These are phyloP conservation scores for Entomortierella chlamydospora DNA, from an alignment of 192 early-diverging fungal species.

Conservation along the genomic window DNA sequence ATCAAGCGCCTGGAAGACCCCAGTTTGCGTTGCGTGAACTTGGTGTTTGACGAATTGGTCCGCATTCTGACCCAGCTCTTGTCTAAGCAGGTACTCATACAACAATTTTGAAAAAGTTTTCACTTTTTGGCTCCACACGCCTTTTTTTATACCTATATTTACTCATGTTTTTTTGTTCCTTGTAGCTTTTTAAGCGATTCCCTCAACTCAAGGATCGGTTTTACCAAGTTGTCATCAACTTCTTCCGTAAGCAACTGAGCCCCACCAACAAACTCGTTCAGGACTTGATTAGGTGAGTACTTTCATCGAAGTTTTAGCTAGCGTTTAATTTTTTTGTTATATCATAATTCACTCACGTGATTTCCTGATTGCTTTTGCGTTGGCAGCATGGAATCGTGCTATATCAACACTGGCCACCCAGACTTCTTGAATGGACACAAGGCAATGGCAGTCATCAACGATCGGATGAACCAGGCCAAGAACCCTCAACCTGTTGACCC, in stretches of 20 bases:
- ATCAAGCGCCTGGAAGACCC: slow-evolving; percentile 99
- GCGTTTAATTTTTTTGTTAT: too few species aligned
- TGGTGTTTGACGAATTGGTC: slow-evolving; percentile 98
- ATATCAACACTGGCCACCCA: slow-evolving; percentile 99
- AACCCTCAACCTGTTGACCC: slow-evolving; percentile 53
- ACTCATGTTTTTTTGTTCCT: background rate
- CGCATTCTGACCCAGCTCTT: slow-evolving; percentile 94
- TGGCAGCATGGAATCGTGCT: slow-evolving; percentile 88
- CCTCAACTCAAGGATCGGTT: slow-evolving; percentile 93
- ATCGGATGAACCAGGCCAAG: slow-evolving; percentile 81
- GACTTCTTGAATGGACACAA: slow-evolving; percentile 98
- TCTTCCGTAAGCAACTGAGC: slow-evolving; percentile 89
- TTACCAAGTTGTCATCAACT: slow-evolving; percentile 92
- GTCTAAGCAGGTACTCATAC: slow-evolving; percentile 83
- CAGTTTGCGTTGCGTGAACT: slow-evolving; percentile 91
- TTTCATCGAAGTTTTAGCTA: too few species aligned
- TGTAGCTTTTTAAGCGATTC: slow-evolving; percentile 93
- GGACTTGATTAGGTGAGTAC: slow-evolving; percentile 86
- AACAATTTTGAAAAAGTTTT: too few species aligned
- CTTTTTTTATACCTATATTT: too few species aligned
- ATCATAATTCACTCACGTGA: too few species aligned
- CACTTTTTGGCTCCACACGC: too few species aligned
- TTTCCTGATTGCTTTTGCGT: too few species aligned
- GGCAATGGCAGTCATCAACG: slow-evolving; percentile 92
- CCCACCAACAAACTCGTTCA: slow-evolving; percentile 96